Base-by-base conservation (phyloP, 192 early-diverging fungal genomes). In the Umbelopsis sp. region DNA sequence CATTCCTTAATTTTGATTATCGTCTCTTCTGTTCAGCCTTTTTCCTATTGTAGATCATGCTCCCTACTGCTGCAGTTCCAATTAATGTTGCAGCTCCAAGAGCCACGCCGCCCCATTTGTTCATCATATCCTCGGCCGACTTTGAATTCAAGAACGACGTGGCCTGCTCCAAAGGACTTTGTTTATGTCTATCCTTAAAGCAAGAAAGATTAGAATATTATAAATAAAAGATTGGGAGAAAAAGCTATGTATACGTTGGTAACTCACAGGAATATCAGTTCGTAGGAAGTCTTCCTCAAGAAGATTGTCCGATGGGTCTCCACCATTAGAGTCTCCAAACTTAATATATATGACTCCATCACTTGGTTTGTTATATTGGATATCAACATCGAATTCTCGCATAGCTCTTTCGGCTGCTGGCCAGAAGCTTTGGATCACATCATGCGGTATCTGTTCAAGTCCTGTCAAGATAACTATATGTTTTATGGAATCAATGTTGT, bases 401-500 rank as follows among this genome's bases (percentile, higher is more conserved):
- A 62, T 62, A 1, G 56, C 56, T 62, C 56, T 11, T 34, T 62
- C 56, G 3, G 56, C 56, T 31, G 56, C 56, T 0, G 56, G 31
- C 56, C 56, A 62, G 17, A 62, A 62, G 56, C 25, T 20, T 2
- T 62, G 25, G 31, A 62, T 62, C 2, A 62, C 16, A 12, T 62
- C 56, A 34, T 62, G 56, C 12, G 56, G 11, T 29, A 62, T 29
- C 26, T 16, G 7, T 5, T 62, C 56, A 20, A 62, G 56, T 9
- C 56, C 56, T 20, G 56, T 62, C 29, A 62, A 34, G 29, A 62
- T 62, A 16, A 62, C 56, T 4, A 62, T 62, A 20, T 62, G 56
- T 32, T 62, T 62, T 29, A 62, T 62, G 12, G 56, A 62, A n/a
- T 62, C 56, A 34, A 62, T 62, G 20, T 62, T 62, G 56, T 62